Percentiles rank a stretch among this genome's conserved stretches.
phyloP scores from a whole-genome alignment of 441 rosid genomes.

The Syzygium syzygioides region DNA sequence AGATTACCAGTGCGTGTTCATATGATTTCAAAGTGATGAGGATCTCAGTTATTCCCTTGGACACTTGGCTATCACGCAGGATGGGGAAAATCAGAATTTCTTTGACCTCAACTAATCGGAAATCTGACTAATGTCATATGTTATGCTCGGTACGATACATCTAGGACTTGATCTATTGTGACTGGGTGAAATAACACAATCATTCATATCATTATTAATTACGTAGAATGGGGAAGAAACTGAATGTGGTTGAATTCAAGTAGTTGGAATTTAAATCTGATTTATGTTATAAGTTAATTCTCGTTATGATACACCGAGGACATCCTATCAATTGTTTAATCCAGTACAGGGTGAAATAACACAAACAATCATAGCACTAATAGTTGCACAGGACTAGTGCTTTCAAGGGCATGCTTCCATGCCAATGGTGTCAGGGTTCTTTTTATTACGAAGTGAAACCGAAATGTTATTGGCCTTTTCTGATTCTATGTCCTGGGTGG shows the following conservation, averaged over 20 bases:
- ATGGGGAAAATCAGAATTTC: not conserved
- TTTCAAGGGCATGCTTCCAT: not conserved
- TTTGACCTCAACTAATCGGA: not conserved
- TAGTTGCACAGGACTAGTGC: not conserved
- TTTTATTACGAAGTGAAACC: not conserved
- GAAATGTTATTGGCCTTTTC: not conserved
- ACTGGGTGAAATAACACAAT: not conserved
- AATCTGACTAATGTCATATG: not conserved
- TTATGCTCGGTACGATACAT: not conserved
- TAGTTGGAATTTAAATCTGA: not conserved
- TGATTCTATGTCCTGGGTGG: not conserved
- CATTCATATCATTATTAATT: not conserved
- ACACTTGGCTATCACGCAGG: not conserved
- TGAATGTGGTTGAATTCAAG: not conserved
- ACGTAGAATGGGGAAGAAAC: not conserved
- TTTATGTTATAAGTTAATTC: not conserved
- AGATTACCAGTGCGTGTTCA: not conserved
- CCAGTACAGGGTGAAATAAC: not conserved
- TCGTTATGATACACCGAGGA: not conserved
- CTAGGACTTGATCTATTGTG: not conserved
- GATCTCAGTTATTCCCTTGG: not conserved
- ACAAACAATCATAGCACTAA: not conserved
- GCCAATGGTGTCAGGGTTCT: not conserved
- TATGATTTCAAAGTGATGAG: not conserved
- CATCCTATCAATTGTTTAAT: not conserved